Conservation (phyloP, 345 rosid species). For the Aquilaria malaccensis region DNA sequence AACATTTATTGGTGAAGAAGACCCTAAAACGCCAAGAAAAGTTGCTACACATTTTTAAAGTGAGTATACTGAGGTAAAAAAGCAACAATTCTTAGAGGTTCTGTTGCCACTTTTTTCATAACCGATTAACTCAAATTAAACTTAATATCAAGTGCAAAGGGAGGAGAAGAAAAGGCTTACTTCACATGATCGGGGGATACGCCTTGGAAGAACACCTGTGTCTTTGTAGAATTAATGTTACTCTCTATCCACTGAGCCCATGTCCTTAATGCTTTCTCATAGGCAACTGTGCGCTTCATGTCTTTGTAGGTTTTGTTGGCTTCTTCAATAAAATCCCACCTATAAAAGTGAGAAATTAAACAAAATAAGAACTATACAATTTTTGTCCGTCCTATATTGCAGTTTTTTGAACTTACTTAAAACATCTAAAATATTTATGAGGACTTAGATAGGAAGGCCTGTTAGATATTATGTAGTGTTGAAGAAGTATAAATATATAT, state of each 20-base stretch:
- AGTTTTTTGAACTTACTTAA: neutral
- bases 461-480: no score
- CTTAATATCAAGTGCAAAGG: neutral
- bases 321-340: constrained; percentile 30
- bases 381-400: neutral
- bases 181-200: constrained; percentile 33
- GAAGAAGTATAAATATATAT: no score
- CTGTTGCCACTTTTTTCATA: neutral
- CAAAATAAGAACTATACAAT: neutral
- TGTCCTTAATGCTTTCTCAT: constrained; percentile 32
- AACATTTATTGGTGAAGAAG: no score
- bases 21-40: no score
- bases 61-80: no score
- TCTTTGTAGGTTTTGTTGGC: constrained; percentile 17
- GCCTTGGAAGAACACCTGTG: constrained; percentile 33
- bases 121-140: no score
- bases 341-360: neutral
- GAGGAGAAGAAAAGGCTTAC: constrained; percentile 11
- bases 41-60: no score
- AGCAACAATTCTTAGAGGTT: neutral
- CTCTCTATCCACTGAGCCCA: constrained; percentile 36
- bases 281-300: constrained; percentile 30
- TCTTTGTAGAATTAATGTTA: constrained; percentile 22
- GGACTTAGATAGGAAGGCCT: neutral
- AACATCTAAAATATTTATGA: neutral